phyloP scores from a whole-genome alignment of 1,284 basidiomycete genomes.

The Limonomyces culmigenus region DNA sequence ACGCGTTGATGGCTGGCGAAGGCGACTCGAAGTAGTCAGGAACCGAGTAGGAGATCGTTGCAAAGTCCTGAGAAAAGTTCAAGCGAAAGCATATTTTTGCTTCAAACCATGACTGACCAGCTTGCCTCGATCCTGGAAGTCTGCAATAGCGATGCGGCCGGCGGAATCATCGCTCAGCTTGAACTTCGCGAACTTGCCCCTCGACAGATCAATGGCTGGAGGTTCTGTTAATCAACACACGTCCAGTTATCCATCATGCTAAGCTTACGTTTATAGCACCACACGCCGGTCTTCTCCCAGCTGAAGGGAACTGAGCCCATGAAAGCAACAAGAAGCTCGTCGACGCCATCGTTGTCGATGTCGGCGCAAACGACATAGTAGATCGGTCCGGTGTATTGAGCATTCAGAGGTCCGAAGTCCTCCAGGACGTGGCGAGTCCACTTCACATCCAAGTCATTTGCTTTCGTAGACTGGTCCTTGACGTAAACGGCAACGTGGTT shows the following conservation, averaged over 20 bases:
- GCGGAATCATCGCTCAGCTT: conserved; percentile 13
- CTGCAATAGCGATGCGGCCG: conserved; percentile 12
- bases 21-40: conserved; percentile 14
- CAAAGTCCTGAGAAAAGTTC: conserved; percentile 11
- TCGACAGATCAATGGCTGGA: conserved; percentile 8
- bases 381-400: conserved; percentile 11
- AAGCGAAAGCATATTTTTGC: too few relatives aligned
- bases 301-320: conserved; percentile 7
- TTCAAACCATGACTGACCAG: conserved; percentile 3
- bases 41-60: conserved; percentile 17
- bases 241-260: background rate
- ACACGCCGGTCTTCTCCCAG: conserved; percentile 6
- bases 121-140: conserved; percentile 1
- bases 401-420: conserved; percentile 12
- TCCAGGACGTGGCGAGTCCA: conserved; percentile 14
- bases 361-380: conserved; percentile 11
- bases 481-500: conserved; percentile 14
- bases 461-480: conserved; percentile 8
- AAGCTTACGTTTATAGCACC: conserved; percentile 8
- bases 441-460: conserved; percentile 8
- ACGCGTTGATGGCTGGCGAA: conserved; percentile 10
- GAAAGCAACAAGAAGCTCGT: conserved; percentile 12
- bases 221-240: background rate
- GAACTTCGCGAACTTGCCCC: conserved; percentile 9
- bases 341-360: conserved; percentile 7